phyloP scores from a whole-genome alignment of 441 rosid genomes.

The Pelargonium fulgidum region DNA sequence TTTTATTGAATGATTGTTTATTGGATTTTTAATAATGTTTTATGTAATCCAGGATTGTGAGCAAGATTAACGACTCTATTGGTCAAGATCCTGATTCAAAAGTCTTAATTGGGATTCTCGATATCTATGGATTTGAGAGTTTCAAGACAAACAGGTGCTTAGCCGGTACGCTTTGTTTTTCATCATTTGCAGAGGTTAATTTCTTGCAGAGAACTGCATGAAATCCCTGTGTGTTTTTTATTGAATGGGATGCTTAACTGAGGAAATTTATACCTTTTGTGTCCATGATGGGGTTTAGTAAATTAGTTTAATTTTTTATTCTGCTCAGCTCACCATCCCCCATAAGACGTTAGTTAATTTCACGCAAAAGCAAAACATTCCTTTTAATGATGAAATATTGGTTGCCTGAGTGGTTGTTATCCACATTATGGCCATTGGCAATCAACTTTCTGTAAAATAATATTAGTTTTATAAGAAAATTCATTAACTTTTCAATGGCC shows the following conservation, averaged over 20 bases:
- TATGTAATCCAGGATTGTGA: conserved; percentile 62
- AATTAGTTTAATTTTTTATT: not conserved
- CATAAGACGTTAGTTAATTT: conserved; percentile 1
- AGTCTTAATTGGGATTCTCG: conserved; percentile 79
- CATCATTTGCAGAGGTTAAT: conserved; percentile 32
- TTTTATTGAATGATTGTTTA: not conserved
- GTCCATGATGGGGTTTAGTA: conserved; percentile 5
- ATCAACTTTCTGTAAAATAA: not conserved
- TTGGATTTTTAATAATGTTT: conserved; percentile 16
- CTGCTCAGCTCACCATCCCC: not conserved
- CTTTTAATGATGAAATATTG: not conserved
- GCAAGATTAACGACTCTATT: conserved; percentile 74
- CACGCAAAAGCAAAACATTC: conserved; percentile 1
- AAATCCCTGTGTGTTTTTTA: conserved; percentile 23
- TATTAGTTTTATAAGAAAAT: not conserved
- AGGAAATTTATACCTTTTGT: conserved; percentile 14
- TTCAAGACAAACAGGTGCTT: conserved; percentile 99
- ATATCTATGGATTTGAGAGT: conserved; percentile 83
- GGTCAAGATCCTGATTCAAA: conserved; percentile 90
- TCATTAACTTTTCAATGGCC: not conserved
- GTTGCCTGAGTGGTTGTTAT: conserved; percentile 3
- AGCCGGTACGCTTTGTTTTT: conserved; percentile 85
- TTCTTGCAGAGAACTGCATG: conserved; percentile 30
- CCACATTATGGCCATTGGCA: conserved; percentile 2
- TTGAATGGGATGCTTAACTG: conserved; percentile 20